Base-by-base conservation (phyloP, 148 eudicot genomes). In the Talinum fruticosum region DNA sequence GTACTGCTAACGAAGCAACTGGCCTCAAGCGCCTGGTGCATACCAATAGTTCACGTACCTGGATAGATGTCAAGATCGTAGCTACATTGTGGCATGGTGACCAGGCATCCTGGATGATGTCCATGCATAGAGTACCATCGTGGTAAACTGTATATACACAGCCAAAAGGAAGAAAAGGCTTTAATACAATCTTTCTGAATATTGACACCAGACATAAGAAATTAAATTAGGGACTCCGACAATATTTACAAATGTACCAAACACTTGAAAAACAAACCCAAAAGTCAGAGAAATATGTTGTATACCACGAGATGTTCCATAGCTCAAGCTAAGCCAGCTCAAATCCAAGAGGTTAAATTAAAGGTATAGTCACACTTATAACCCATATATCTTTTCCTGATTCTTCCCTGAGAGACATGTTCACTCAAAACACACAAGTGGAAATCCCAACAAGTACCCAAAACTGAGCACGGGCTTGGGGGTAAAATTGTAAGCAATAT, bases 41-140 rank as follows among this genome's bases (percentile, higher is more conserved):
- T 66, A 49, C 37, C 30, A 24, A 54, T 19, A 24, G 2, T 23
- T 35, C 15, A 10, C n/a, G 28, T 76, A 83, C 85, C 85, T 83
- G 85, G 47, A 83, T 83, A 28, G 85, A 83, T 32, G 85, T 83
- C 70, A 83, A 79, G 73, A 83, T 83, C 21, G 85, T 79, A 28
- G 85, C 77, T 54, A 79, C 85, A 45, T 83, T 83, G 51, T 83
- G 85, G 54, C 85, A 79, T 32, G 85, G 85, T 36, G 85, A 83
- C 85, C 85, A 82, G 71, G 85, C 85, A 49, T 82, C 85, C 66
- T 82, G 85, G 64, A 82, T 82, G 68, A 79, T 83, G 68, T 83
- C 82, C 85, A 83, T 83, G 77, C 85, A 83, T 76, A 83, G 76
- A 2, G 85, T 79, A 51, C 85, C 85, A 37, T 83, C 85, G 15